These are phyloP conservation scores for Pseudopediastrum boryanum DNA, from an alignment of 139 green algal genomes.

Conservation along the genomic window DNA sequence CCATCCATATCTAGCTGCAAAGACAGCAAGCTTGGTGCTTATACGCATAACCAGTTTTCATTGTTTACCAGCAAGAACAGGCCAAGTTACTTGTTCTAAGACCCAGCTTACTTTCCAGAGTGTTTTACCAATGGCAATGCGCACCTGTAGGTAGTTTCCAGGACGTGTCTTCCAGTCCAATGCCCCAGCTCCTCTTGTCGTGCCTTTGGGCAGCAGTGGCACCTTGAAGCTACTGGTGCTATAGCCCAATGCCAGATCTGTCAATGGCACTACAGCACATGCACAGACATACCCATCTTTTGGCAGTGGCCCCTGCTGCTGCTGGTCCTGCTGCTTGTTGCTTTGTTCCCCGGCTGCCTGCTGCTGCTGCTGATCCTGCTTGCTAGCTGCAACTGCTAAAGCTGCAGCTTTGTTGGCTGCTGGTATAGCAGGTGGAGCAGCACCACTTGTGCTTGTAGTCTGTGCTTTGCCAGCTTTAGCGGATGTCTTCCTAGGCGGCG, in stretches of 20 bases:
- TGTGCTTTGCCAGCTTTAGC: too few species aligned
- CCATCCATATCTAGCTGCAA: background rate
- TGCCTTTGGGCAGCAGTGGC: slow-evolving; percentile 34
- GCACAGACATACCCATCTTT: slow-evolving; percentile 55
- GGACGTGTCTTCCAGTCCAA: slow-evolving; percentile 67
- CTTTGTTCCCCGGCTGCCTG: too few species aligned
- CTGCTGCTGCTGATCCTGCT: background rate
- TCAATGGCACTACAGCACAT: slow-evolving; percentile 32
- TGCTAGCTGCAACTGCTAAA: background rate
- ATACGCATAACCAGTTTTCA: too few species aligned
- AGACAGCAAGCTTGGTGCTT: background rate
- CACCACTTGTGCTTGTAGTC: too few species aligned
- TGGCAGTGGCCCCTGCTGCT: background rate
- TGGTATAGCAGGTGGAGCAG: too few species aligned
- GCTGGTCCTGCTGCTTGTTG: background rate
- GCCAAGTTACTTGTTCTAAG: background rate
- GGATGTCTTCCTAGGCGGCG: too few species aligned
- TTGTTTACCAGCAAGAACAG: too few species aligned
- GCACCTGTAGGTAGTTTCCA: slow-evolving; percentile 59
- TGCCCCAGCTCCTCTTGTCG: slow-evolving; percentile 52
- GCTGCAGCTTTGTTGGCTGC: background rate
- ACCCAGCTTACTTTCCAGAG: background rate
- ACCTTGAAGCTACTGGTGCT: slow-evolving; percentile 2
- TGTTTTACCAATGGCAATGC: background rate
- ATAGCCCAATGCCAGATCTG: slow-evolving; percentile 25